Percentiles rank a stretch among this genome's conserved stretches.
phyloP scores from a whole-genome alignment of 1,139 yeast species.

The Zygotorulaspora mrakii region DNA sequence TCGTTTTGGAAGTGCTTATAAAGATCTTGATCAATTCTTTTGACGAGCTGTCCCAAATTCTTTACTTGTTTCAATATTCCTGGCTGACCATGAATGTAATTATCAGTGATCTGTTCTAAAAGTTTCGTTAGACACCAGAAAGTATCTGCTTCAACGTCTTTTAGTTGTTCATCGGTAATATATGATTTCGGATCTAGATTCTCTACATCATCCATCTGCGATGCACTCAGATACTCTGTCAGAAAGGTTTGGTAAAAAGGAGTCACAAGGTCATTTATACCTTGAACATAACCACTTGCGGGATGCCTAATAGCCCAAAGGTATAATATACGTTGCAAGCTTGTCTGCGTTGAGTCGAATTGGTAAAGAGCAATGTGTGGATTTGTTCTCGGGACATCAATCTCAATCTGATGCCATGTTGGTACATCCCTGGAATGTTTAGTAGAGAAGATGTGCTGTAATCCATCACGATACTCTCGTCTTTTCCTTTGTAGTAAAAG shows the following conservation, averaged over 20 bases:
- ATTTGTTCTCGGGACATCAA: conserved; percentile 92
- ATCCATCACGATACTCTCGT: conserved; percentile 78
- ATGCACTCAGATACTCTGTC: conserved; percentile 51
- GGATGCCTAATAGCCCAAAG: conserved; percentile 98
- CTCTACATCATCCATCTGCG: conserved; percentile 42
- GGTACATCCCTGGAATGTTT: conserved; percentile 62
- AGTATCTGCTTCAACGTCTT: conserved; percentile 83
- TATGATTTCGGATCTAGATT: conserved; percentile 57
- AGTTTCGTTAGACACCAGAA: conserved; percentile 94
- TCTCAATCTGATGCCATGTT: conserved; percentile 93
- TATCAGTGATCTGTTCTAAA: conserved; percentile 91
- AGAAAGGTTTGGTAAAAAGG: conserved; percentile 91
- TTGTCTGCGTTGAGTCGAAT: conserved; percentile 64
- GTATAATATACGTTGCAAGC: conserved; percentile 76
- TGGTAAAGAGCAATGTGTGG: conserved; percentile 77
- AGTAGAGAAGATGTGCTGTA: conserved; percentile 53
- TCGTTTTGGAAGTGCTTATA: conserved; percentile 73
- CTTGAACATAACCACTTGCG: conserved; percentile 98
- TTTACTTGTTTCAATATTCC: conserved; percentile 90
- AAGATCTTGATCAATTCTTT: conserved; percentile 71
- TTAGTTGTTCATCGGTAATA: conserved; percentile 53
- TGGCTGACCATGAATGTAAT: conserved; percentile 96
- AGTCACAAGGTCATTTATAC: conserved; percentile 90
- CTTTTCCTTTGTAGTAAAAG: conserved; percentile 73
- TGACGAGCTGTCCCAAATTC: conserved; percentile 71